Evolutionary conservation across 1,284 basidiomycete genomes (phyloP).

Genomic region (Heliocybe sulcata): DNA sequence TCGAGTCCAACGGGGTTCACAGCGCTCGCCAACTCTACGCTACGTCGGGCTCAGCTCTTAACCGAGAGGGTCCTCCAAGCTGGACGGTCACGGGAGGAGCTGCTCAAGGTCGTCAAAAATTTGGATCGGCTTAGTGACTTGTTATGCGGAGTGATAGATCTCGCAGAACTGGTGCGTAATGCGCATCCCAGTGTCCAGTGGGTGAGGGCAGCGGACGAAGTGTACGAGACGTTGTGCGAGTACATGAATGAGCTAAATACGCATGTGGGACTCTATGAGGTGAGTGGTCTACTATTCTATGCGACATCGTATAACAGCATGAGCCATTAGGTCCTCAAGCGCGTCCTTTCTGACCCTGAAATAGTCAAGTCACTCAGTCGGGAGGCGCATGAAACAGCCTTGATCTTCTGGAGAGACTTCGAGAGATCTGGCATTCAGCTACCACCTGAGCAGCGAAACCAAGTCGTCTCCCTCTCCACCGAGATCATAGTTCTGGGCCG

Average conservation of each 20-base stretch:
- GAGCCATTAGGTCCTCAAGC: slow-evolving; percentile 50
- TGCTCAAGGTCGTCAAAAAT: slow-evolving; percentile 86
- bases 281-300: slow-evolving; percentile 29
- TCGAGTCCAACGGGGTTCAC: slow-evolving; percentile 55
- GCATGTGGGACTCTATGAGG: slow-evolving; percentile 87
- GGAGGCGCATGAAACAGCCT: slow-evolving; percentile 77
- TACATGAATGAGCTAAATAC: slow-evolving; percentile 99
- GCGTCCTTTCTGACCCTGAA: slow-evolving; percentile 54
- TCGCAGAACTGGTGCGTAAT: slow-evolving; percentile 90
- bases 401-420: slow-evolving; percentile 95
- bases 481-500: slow-evolving; percentile 88
- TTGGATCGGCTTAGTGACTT: slow-evolving; percentile 93
- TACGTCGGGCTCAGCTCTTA: slow-evolving; percentile 64
- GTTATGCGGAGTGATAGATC: slow-evolving; percentile 93
- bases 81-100: slow-evolving; percentile 57
- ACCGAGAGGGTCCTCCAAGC: slow-evolving; percentile 70
- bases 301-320: slow-evolving; percentile 8
- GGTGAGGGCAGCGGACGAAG: slow-evolving; percentile 79
- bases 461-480: slow-evolving; percentile 89
- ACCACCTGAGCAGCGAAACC: slow-evolving; percentile 67
- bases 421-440: slow-evolving; percentile 95
- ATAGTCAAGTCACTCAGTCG: slow-evolving; percentile 55
- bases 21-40: slow-evolving; percentile 62
- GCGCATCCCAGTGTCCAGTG: slow-evolving; percentile 85
- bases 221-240: slow-evolving; percentile 90